Percentiles rank a stretch among this genome's conserved stretches.
These are phyloP conservation scores for Xanthoconium separans DNA, from an alignment of 1,284 basidiomycete species.

Conservation along the genomic window DNA sequence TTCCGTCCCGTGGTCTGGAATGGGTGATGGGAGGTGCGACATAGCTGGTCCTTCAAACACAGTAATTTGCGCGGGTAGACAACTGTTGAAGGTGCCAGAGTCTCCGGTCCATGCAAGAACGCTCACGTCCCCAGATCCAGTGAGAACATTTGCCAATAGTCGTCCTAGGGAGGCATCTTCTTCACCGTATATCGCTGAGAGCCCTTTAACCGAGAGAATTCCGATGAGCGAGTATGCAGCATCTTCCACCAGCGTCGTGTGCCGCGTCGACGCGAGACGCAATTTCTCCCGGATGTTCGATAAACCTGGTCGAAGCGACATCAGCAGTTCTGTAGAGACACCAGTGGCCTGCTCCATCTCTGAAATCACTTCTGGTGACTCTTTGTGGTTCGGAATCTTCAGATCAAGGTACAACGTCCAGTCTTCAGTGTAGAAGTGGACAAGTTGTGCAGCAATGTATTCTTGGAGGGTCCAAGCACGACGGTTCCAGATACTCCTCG, in stretches of 20 bases:
- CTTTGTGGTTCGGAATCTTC: not conserved
- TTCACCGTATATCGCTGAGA: not conserved
- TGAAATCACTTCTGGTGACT: not conserved
- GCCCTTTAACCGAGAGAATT: not conserved
- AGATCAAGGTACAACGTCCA: not conserved
- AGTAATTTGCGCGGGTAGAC: not conserved
- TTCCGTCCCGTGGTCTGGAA: not conserved
- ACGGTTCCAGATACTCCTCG: not conserved
- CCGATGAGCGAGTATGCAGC: not conserved
- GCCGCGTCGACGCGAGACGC: not conserved
- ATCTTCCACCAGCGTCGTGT: not conserved
- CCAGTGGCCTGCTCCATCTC: not conserved
- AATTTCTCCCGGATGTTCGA: not conserved
- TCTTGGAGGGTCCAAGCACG: not conserved
- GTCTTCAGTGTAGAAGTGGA: not conserved
- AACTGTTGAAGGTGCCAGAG: not conserved
- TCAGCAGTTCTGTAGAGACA: not conserved
- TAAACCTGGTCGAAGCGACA: not conserved
- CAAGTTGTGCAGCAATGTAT: not conserved
- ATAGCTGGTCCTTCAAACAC: not conserved
- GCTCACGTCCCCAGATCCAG: not conserved
- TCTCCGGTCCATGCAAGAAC: constrained; percentile 1
- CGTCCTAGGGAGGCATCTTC: not conserved
- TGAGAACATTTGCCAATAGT: not conserved
- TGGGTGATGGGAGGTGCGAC: not conserved